A percentile compares a stretch with the other conserved stretches of the same genome.
Evolutionary conservation across 169 alveolate genomes (phyloP).

Genomic region (Plasmodium cynomolgi): DNA sequence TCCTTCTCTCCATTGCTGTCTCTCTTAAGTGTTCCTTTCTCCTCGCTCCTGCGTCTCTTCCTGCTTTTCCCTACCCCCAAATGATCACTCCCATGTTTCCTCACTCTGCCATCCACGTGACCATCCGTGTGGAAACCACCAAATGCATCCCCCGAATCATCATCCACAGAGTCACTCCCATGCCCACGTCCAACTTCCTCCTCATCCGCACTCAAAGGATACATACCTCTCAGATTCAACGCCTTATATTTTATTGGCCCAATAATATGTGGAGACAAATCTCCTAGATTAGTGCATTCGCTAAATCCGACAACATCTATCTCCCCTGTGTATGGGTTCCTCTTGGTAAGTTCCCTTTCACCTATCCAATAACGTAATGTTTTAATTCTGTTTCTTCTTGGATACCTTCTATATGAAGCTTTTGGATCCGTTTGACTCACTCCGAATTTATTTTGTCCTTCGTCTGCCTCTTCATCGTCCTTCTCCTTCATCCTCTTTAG

Average conservation of each 20-base stretch:
- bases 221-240: conserved; percentile 13
- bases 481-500: conserved; percentile 30
- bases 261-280: conserved; percentile 57
- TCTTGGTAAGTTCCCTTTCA: conserved; percentile 55
- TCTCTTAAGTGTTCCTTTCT: neutral
- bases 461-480: neutral
- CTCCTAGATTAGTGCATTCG: conserved; percentile 40
- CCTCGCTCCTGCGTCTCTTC: neutral
- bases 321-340: conserved; percentile 71
- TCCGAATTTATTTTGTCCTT: neutral
- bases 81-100: neutral
- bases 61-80: neutral
- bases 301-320: conserved; percentile 68
- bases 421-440: neutral
- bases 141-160: neutral
- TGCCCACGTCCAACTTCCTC: neutral
- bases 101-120: neutral
- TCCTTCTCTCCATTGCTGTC: neutral
- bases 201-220: neutral
- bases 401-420: conserved; percentile 25
- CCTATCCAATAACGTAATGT: conserved; percentile 65
- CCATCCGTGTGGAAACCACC: neutral
- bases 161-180: neutral
- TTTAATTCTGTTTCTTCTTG: conserved; percentile 57
- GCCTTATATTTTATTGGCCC: conserved; percentile 53